These are phyloP conservation scores for Spatholobus suberectus DNA, from an alignment of 306 rosid genomes.

Conservation along the genomic window DNA sequence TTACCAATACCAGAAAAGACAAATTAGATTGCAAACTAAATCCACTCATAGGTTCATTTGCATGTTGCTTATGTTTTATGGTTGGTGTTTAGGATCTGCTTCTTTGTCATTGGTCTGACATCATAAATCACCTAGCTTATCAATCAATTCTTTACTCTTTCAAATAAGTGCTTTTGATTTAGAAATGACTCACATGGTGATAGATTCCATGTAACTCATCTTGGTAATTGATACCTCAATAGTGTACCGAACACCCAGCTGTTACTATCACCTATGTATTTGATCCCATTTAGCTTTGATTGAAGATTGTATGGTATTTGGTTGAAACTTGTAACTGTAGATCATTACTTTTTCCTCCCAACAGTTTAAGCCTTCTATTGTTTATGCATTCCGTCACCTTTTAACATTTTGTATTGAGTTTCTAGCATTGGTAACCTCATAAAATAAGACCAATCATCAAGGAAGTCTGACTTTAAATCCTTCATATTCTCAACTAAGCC, in stretches of 20 bases:
- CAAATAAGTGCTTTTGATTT: constrained; percentile 19
- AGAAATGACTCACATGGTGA: constrained; percentile 1
- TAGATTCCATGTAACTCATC: constrained; percentile 1
- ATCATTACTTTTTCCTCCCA: not conserved
- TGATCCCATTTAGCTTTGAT: not conserved
- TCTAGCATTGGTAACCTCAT: constrained; percentile 10
- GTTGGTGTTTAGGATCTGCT: constrained; percentile 20
- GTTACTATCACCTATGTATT: not conserved
- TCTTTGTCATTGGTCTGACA: constrained; percentile 9
- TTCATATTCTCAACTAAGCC: constrained; percentile 1
- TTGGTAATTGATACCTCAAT: not conserved
- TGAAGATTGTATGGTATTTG: constrained; percentile 25
- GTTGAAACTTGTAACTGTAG: constrained; percentile 2
- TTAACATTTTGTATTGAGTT: constrained; percentile 19
- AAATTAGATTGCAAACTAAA: not conserved
- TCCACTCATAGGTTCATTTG: not conserved
- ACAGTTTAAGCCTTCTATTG: constrained; percentile 13
- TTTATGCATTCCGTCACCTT: constrained; percentile 12
- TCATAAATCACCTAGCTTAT: constrained; percentile 15
- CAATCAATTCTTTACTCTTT: not conserved
- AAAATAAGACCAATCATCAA: constrained; percentile 19
- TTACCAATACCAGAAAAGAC: not conserved
- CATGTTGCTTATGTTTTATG: not conserved
- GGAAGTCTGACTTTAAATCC: not conserved
- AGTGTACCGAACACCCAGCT: not conserved